phyloP scores from a whole-genome alignment of 345 rosid genomes.

The Pistacia atlantica region DNA sequence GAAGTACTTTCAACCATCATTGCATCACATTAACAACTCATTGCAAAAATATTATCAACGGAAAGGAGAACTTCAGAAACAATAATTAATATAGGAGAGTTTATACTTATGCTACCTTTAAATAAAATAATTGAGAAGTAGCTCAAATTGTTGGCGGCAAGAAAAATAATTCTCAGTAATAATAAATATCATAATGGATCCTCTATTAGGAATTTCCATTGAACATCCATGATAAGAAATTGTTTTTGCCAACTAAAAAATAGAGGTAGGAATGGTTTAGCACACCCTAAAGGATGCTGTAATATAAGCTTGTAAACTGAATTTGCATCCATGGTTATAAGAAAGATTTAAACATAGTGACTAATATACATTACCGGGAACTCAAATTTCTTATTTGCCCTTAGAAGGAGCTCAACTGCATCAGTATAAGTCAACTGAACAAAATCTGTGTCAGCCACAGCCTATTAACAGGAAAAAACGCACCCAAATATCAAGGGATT shows the following conservation, averaged over 20 bases:
- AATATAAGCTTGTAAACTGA: neutral
- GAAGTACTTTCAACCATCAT: neutral
- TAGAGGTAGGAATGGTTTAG: neutral
- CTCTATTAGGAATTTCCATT: neutral
- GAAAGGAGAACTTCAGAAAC: neutral
- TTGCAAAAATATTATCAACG: neutral
- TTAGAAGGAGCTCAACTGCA: constrained; percentile 84
- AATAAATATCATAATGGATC: neutral
- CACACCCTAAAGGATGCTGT: neutral
- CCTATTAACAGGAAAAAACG: constrained; percentile 46
- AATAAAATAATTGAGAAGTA: neutral
- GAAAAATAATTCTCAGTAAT: neutral
- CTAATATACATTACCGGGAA: constrained; percentile 61
- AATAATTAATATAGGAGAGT: neutral
- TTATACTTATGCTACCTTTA: neutral
- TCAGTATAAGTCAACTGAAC: constrained; percentile 88
- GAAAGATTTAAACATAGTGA: neutral
- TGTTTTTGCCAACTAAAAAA: neutral
- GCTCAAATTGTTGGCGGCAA: neutral
- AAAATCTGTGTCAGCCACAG: constrained; percentile 85
- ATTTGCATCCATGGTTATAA: constrained; percentile 7
- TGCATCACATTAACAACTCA: neutral
- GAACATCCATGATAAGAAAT: neutral
- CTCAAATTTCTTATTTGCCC: constrained; percentile 81
- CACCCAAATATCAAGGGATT: constrained; percentile 7